Evolutionary conservation across 495 filamentous ascomycete species (phyloP).

Genomic region (Astrothelium subdiscretum): DNA sequence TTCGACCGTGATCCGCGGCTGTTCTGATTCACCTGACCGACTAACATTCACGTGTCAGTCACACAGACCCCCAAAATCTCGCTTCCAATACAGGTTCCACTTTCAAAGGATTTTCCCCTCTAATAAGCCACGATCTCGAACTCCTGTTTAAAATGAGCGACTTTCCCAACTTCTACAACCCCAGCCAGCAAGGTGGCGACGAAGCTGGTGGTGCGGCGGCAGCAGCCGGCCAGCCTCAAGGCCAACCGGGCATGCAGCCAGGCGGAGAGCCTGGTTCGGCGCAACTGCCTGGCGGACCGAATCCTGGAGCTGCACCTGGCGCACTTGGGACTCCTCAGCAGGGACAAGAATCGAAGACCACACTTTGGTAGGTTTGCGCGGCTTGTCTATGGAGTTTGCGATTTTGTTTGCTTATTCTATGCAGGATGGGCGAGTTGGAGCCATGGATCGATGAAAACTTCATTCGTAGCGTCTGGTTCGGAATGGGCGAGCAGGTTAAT

Average conservation of each 20-base stretch:
- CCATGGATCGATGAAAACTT: conserved; percentile 99
- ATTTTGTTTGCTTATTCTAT: conserved; percentile 1
- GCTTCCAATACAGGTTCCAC: background rate
- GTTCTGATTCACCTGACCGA: background rate
- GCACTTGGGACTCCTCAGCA: conserved; percentile 40
- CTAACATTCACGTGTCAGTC: background rate
- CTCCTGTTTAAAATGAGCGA: conserved; percentile 3
- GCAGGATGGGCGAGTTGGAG: conserved; percentile 97
- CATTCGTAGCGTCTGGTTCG: conserved; percentile 85
- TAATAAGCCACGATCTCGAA: conserved; percentile 12
- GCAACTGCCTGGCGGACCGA: conserved; percentile 8
- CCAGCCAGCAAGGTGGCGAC: conserved; percentile 19
- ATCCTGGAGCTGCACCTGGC: conserved; percentile 43
- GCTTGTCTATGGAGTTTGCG: background rate
- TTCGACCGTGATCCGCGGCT: background rate
- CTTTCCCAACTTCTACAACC: conserved; percentile 22
- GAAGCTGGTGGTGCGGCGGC: conserved; percentile 18
- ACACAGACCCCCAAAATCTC: background rate
- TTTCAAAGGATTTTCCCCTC: background rate
- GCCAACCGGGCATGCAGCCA: conserved; percentile 33
- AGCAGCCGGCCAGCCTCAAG: conserved; percentile 19
- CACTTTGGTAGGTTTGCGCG: conserved; percentile 54
- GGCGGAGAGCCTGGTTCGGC: conserved; percentile 39
- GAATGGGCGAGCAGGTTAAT: conserved; percentile 85
- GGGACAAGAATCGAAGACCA: conserved; percentile 63